Evolutionary conservation across 1,284 basidiomycete genomes (phyloP).

Genomic region (Exobasidium cylindrosporum): DNA sequence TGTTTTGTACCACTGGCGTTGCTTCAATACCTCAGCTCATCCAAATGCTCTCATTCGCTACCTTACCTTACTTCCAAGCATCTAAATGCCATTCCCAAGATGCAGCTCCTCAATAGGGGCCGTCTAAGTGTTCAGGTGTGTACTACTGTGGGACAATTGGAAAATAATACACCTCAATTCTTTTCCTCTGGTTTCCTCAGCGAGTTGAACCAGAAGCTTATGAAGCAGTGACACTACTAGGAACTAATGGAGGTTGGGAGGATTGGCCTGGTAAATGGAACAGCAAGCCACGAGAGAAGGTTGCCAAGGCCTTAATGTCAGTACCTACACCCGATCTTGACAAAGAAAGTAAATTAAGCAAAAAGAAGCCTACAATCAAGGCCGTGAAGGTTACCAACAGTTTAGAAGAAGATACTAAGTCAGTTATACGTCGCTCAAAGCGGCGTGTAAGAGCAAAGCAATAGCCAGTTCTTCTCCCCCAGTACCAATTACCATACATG

Average conservation of each 20-base stretch:
- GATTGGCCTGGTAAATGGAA: constrained; percentile 46
- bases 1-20: constrained; percentile 78
- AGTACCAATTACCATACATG: too few relatives aligned
- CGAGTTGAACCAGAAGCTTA: constrained; percentile 71
- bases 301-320: too few relatives aligned
- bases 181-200: too few relatives aligned
- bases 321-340: too few relatives aligned
- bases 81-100: constrained; percentile 61
- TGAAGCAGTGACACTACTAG: constrained; percentile 66
- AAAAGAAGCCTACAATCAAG: not conserved
- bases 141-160: not conserved
- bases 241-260: constrained; percentile 66
- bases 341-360: too few relatives aligned
- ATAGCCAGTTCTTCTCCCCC: too few relatives aligned
- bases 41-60: constrained; percentile 59
- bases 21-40: constrained; percentile 66
- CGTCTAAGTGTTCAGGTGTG: constrained; percentile 68
- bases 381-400: not conserved
- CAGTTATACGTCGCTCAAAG: too few relatives aligned
- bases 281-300: constrained; percentile 5
- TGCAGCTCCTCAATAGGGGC: constrained; percentile 79
- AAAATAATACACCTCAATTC: too few relatives aligned
- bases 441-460: too few relatives aligned
- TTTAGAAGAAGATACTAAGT: not conserved
- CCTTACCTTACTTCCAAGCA: constrained; percentile 55